phyloP scores from a whole-genome alignment of 805 yeast genomes.

The Zygoascus biomembranicola region DNA sequence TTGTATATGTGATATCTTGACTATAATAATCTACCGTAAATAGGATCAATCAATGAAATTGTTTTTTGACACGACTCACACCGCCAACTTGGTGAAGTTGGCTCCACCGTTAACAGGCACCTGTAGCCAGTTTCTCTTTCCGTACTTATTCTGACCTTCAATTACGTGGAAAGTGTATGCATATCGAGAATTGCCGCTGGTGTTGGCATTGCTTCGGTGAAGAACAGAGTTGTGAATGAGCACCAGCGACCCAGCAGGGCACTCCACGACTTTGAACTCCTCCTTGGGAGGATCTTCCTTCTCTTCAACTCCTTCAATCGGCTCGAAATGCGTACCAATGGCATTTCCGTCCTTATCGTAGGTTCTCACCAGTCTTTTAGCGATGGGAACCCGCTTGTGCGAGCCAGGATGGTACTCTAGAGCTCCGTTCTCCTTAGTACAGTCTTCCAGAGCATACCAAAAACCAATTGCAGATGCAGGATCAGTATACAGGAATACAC shows the following conservation, averaged over 20 bases:
- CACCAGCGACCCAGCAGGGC: slow-evolving; percentile 65
- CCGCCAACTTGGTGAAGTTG: slow-evolving; percentile 42
- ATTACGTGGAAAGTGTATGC: slow-evolving; percentile 78
- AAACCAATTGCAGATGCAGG: slow-evolving; percentile 70
- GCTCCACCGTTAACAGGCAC: slow-evolving; percentile 63
- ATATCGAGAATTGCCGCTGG: slow-evolving; percentile 48
- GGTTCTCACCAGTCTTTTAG: slow-evolving; percentile 55
- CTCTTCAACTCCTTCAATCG: slow-evolving; percentile 25
- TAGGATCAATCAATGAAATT: neutral
- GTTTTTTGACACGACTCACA: neutral
- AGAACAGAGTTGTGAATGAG: slow-evolving; percentile 63
- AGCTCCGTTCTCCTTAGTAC: slow-evolving; percentile 61
- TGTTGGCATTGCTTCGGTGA: slow-evolving; percentile 61
- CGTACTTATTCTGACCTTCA: slow-evolving; percentile 58
- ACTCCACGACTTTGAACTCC: slow-evolving; percentile 45
- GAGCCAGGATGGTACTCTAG: slow-evolving; percentile 63
- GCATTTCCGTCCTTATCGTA: slow-evolving; percentile 26
- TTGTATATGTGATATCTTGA: neutral
- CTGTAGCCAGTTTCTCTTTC: slow-evolving; percentile 66
- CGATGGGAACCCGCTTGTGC: slow-evolving; percentile 48
- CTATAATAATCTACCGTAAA: neutral
- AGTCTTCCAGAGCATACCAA: slow-evolving; percentile 76
- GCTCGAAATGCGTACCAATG: slow-evolving; percentile 51
- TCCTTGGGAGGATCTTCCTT: slow-evolving; percentile 30
- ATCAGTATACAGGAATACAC: slow-evolving; percentile 58